A percentile compares a stretch with the other conserved stretches of the same genome.
phyloP scores from a whole-genome alignment of 768 basidiomycete genomes.

The Suillus variegatus region DNA sequence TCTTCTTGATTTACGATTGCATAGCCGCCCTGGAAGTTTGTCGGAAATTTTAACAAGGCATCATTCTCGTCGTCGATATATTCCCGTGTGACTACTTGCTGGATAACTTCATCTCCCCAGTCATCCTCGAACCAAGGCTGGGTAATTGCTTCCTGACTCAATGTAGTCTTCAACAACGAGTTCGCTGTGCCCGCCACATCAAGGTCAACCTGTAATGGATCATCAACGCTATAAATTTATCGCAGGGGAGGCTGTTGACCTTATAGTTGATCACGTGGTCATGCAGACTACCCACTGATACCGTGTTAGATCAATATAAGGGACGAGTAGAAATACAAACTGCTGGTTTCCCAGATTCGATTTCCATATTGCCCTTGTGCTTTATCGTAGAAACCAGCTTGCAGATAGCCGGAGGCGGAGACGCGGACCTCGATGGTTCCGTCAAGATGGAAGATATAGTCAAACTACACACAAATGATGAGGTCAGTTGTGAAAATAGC shows the following conservation, averaged over 20 bases:
- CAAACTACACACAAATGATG: constrained; percentile 42
- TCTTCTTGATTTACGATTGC: constrained; percentile 55
- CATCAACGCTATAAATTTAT: neutral
- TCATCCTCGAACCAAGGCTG: constrained; percentile 60
- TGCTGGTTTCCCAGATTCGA: constrained; percentile 55
- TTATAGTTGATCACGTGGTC: constrained; percentile 71
- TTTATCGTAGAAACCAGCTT: constrained; percentile 60
- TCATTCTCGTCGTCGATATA: constrained; percentile 55
- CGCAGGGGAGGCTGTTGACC: constrained; percentile 23
- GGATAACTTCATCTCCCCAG: constrained; percentile 56
- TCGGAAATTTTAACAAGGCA: constrained; percentile 49
- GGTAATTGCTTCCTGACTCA: constrained; percentile 47
- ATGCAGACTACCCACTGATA: constrained; percentile 61
- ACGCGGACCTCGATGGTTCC: constrained; percentile 69
- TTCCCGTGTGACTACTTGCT: constrained; percentile 50
- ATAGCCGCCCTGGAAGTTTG: constrained; percentile 59
- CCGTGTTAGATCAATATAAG: neutral
- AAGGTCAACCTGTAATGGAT: constrained; percentile 52
- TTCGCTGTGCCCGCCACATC: constrained; percentile 63
- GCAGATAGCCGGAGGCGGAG: constrained; percentile 69
- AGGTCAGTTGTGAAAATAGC: constrained; percentile 10
- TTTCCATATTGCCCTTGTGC: constrained; percentile 53
- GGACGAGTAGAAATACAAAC: constrained; percentile 33
- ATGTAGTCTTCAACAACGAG: constrained; percentile 53
- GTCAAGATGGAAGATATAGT: constrained; percentile 66